These are phyloP conservation scores for Paraurostyla sp. DNA, from an alignment of 73 alveolate species.

Conservation along the genomic window DNA sequence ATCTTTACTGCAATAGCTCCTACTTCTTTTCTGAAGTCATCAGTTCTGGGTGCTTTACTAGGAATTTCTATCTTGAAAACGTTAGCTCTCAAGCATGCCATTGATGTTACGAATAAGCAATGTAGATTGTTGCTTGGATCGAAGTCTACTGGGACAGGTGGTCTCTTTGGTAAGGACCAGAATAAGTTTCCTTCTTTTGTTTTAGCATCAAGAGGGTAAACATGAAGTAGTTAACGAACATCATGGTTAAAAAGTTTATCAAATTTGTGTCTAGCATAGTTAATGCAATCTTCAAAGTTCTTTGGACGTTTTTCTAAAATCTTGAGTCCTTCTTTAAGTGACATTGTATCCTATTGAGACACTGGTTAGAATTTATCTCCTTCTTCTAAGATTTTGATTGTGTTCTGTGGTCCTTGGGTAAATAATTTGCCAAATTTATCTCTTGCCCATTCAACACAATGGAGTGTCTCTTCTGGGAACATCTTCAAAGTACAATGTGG, in stretches of 20 bases:
- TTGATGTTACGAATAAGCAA: slow-evolving; percentile 83
- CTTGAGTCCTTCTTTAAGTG: slow-evolving; percentile 79
- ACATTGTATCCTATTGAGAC: slow-evolving; percentile 77
- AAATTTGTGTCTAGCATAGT: slow-evolving; percentile 84
- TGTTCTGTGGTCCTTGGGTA: slow-evolving; percentile 76
- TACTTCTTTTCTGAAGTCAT: slow-evolving; percentile 66
- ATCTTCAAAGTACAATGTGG: slow-evolving; percentile 97
- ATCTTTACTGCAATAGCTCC: slow-evolving; percentile 63
- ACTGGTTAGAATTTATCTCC: slow-evolving; percentile 68
- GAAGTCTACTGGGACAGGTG: slow-evolving; percentile 85
- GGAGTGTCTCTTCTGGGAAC: slow-evolving; percentile 97
- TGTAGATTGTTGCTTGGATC: slow-evolving; percentile 83
- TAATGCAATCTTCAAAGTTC: slow-evolving; percentile 88
- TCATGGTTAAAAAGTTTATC: slow-evolving; percentile 83
- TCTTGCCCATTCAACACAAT: slow-evolving; percentile 98
- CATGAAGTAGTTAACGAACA: slow-evolving; percentile 84
- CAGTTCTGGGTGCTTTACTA: slow-evolving; percentile 75
- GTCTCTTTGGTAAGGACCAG: slow-evolving; percentile 97
- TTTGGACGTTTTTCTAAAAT: slow-evolving; percentile 84
- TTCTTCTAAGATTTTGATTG: slow-evolving; percentile 78
- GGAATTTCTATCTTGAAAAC: slow-evolving; percentile 80
- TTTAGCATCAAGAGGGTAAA: slow-evolving; percentile 92
- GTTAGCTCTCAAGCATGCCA: slow-evolving; percentile 86
- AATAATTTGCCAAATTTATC: slow-evolving; percentile 92
- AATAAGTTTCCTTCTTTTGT: slow-evolving; percentile 92